Evolutionary conservation across 805 yeast species (phyloP), one percentile per base, ranked within the genome.

Genomic region (Yamadazyma scolyti): DNA sequence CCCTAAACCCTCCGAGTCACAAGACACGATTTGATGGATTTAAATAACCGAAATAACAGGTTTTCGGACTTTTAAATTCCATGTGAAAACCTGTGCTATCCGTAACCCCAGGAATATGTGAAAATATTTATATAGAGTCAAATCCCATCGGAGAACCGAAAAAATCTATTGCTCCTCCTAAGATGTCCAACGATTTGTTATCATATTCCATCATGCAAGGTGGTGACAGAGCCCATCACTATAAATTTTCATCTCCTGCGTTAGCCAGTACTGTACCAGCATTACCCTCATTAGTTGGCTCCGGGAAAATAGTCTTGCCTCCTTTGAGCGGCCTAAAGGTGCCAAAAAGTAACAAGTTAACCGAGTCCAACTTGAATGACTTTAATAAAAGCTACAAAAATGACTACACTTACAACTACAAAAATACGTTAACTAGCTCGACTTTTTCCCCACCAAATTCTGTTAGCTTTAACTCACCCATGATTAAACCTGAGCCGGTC

Each of bases 191-290:
- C 48, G 70, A 64, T 39, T 54, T 64, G 26, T 47, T 61, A 35
- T 46, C 58, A 30, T 64, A 64, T 38, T 63, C 69, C 20, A 64
- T 64, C 33, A 62, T 63, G 68, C 48, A 50, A 28, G 28, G 30
- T 12, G 37, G 34, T 9, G 26, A 27, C 12, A 34, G 34, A 14
- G n/a, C 21, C 13, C 24, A 54, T 52, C 20, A n/a, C n/a, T n/a
- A n/a, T n/a, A n/a, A n/a, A n/a, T n/a, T 45, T 42, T 15, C 47
- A 43, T 14, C 18, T n/a, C 9, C 23, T 13, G 13, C 17, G 12
- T 28, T 26, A 9, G 25, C 34, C 4, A 20, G 27, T 13, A 12
- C 13, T 9, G 23, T 31, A 19, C 37, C 37, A 22, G 27, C 28
- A 7, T 9, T 17, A 30, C 26, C 16, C 20, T 23, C 34, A 4